These are phyloP conservation scores for Aspergillus spinulosporus DNA, from an alignment of 2,329 filamentous ascomycete genomes.

Conservation along the genomic window DNA sequence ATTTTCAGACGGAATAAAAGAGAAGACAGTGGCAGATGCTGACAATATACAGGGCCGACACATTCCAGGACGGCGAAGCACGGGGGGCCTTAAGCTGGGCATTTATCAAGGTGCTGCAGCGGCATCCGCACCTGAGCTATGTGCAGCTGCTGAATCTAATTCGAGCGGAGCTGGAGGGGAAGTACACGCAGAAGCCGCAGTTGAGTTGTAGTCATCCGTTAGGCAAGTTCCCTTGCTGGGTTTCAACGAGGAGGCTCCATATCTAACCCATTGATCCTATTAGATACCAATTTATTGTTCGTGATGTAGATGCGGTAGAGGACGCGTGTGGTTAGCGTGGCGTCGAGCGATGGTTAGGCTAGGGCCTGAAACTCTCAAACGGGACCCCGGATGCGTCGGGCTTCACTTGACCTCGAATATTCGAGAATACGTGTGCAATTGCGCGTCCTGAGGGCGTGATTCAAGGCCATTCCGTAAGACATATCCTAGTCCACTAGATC, in stretches of 20 bases:
- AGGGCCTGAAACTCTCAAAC: background rate
- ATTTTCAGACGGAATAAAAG: background rate
- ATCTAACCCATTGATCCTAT: background rate
- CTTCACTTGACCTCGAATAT: background rate
- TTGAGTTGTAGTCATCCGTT: conserved; percentile 94
- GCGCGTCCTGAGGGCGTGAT: background rate
- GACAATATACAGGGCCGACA: conserved; percentile 68
- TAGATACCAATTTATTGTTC: conserved; percentile 66
- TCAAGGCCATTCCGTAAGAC: background rate
- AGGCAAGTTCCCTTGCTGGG: conserved; percentile 59
- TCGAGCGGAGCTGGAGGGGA: conserved; percentile 78
- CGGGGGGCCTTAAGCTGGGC: conserved; percentile 98
- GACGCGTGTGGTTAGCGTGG: background rate
- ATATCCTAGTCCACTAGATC: background rate
- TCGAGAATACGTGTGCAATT: background rate
- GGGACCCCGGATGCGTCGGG: too few relatives aligned
- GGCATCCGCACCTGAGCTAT: conserved; percentile 92
- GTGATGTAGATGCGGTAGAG: conserved; percentile 56
- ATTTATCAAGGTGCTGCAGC: conserved; percentile 84
- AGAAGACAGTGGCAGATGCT: background rate
- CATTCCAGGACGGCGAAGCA: conserved; percentile 81
- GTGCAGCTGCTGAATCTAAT: conserved; percentile 92
- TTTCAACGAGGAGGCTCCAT: background rate
- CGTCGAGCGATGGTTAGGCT: background rate
- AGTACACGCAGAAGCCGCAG: conserved; percentile 95